These are phyloP conservation scores for Ophiocordyceps sinensis DNA, from an alignment of 2,329 filamentous ascomycete genomes.

Conservation along the genomic window DNA sequence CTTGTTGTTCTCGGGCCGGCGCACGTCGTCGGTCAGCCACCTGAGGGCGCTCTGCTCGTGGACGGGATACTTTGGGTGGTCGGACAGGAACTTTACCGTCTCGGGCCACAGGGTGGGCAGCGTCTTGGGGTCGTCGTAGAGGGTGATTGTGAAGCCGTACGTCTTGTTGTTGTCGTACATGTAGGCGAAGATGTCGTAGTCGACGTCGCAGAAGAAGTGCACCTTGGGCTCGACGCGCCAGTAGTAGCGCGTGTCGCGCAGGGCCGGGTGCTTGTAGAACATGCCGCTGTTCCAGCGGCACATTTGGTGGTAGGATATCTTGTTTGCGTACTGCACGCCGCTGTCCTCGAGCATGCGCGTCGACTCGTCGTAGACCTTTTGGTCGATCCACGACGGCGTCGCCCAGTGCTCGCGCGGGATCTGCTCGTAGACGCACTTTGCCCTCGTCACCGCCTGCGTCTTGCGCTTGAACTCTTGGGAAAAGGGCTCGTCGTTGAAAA, in stretches of 20 bases:
- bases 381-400: conserved; percentile 81
- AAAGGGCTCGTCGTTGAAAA: conserved; percentile 95
- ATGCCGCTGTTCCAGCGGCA: conserved; percentile 97
- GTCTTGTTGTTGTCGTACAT: conserved; percentile 99
- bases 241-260: conserved; percentile 76
- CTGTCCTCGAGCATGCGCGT: conserved; percentile 69
- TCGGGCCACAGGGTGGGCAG: conserved; percentile 91
- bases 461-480: conserved; percentile 80
- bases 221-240: conserved; percentile 98
- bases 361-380: conserved; percentile 73
- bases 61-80: conserved; percentile 61
- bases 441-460: conserved; percentile 73
- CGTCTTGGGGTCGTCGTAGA: conserved; percentile 82
- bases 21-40: conserved; percentile 69
- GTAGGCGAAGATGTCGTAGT: conserved; percentile 96
- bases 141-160: conserved; percentile 95
- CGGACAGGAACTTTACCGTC: conserved; percentile 75
- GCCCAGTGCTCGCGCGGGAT: conserved; percentile 96
- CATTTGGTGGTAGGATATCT: conserved; percentile 95
- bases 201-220: conserved; percentile 96
- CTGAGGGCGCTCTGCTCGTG: conserved; percentile 72
- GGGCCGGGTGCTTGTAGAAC: conserved; percentile 91
- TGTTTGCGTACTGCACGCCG: conserved; percentile 78
- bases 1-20: conserved; percentile 64
- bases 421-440: conserved; percentile 71